A percentile compares a stretch with the other conserved stretches of the same genome.
These are phyloP conservation scores for Dactylellina parvicollis DNA, from an alignment of 2,329 filamentous ascomycete species.

Conservation along the genomic window DNA sequence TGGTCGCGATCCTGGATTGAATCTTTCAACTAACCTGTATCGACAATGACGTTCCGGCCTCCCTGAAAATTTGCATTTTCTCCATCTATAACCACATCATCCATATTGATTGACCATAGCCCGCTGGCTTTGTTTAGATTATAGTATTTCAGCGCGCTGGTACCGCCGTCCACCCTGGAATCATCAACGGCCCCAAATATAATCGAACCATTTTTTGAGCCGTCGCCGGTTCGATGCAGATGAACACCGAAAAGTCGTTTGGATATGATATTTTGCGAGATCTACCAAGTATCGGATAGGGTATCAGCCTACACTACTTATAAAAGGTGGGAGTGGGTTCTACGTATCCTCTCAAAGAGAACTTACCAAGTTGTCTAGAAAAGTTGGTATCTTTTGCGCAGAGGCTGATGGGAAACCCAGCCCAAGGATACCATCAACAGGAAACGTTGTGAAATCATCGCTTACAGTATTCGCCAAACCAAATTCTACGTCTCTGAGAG, in stretches of 20 bases:
- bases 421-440: slow-evolving; percentile 88
- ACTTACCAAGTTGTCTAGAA: slow-evolving; percentile 71
- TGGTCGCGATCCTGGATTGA: not conserved
- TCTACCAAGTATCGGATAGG: slow-evolving; percentile 61
- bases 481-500: slow-evolving; percentile 71
- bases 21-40: slow-evolving; percentile 79
- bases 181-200: slow-evolving; percentile 77
- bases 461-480: slow-evolving; percentile 78
- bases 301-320: slow-evolving; percentile 56
- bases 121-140: slow-evolving; percentile 65
- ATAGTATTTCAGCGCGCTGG: slow-evolving; percentile 73
- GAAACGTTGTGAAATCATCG: slow-evolving; percentile 77
- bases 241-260: slow-evolving; percentile 58
- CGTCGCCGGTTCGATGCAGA: slow-evolving; percentile 74
- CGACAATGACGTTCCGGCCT: slow-evolving; percentile 68
- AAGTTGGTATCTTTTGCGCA: slow-evolving; percentile 68
- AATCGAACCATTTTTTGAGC: slow-evolving; percentile 76
- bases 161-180: slow-evolving; percentile 69
- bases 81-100: slow-evolving; percentile 72
- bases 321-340: not conserved
- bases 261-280: slow-evolving; percentile 28
- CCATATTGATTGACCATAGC: slow-evolving; percentile 78
- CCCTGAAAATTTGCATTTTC: slow-evolving; percentile 66
- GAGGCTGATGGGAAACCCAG: slow-evolving; percentile 71
- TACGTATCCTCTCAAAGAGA: slow-evolving; percentile 57